Conservation (phyloP, 2,329 filamentous ascomycete species). For the Trichoderma breve region DNA sequence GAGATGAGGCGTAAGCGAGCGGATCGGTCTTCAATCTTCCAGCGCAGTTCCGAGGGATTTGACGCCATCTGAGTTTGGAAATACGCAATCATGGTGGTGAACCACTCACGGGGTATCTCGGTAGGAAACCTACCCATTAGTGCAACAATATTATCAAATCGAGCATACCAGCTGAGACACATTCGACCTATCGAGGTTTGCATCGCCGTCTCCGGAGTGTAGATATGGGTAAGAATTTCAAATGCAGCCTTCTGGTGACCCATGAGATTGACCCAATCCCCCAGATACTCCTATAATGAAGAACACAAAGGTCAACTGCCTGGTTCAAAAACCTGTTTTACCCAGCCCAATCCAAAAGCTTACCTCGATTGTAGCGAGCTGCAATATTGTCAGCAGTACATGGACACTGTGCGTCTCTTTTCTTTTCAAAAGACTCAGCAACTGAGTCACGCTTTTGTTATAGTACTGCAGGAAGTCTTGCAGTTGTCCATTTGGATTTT, state of each 20-base stretch:
- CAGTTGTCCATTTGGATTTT: constrained; percentile 68
- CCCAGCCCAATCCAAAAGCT: constrained; percentile 25
- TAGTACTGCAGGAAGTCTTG: constrained; percentile 86
- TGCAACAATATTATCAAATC: constrained; percentile 82
- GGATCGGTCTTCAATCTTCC: constrained; percentile 65
- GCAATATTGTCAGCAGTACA: constrained; percentile 82
- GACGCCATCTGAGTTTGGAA: constrained; percentile 57
- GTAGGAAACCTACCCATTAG: constrained; percentile 78
- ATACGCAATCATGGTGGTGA: constrained; percentile 61
- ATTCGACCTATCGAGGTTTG: constrained; percentile 68
- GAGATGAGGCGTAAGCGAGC: constrained; percentile 69
- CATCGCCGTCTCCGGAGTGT: constrained; percentile 72
- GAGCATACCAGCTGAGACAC: constrained; percentile 83
- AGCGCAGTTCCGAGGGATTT: constrained; percentile 61
- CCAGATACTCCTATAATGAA: constrained; percentile 73
- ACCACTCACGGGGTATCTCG: constrained; percentile 76
- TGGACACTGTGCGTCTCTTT: constrained; percentile 69
- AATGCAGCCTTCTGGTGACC: constrained; percentile 89
- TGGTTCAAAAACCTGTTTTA: not conserved
- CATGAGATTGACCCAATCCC: constrained; percentile 92
- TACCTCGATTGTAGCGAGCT: constrained; percentile 92
- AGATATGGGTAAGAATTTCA: constrained; percentile 74
- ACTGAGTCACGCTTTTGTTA: constrained; percentile 76
- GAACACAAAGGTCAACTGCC: not conserved
- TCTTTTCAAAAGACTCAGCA: constrained; percentile 69